phyloP scores from a whole-genome alignment of 495 filamentous ascomycete genomes.

The Tricharina praecox region DNA sequence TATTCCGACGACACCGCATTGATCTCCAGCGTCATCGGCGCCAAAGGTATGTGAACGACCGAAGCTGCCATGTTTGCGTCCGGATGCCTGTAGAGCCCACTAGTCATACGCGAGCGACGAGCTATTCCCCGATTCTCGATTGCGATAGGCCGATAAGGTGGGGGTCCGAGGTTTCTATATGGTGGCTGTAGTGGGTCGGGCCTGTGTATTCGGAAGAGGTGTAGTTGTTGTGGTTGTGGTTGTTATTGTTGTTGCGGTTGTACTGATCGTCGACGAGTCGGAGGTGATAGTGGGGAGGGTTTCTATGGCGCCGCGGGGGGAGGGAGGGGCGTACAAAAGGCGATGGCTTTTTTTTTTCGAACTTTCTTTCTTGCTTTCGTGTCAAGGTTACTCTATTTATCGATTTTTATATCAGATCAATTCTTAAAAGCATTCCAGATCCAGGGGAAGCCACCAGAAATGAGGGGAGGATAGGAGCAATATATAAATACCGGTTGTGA shows the following conservation, averaged over 20 bases:
- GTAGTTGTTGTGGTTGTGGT: too few relatives aligned
- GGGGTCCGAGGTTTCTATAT: too few relatives aligned
- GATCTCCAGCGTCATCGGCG: slow-evolving; percentile 28
- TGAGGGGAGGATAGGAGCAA: slow-evolving; percentile 1
- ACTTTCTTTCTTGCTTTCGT: too few relatives aligned
- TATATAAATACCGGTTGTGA: slow-evolving; percentile 7
- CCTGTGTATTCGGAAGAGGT: too few relatives aligned
- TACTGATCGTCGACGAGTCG: too few relatives aligned
- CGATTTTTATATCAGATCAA: slow-evolving; percentile 4
- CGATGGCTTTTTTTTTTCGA: too few relatives aligned
- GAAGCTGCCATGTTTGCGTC: slow-evolving; percentile 22
- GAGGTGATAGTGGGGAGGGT: neutral
- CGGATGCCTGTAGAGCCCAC: neutral
- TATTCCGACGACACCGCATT: slow-evolving; percentile 27
- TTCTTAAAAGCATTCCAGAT: slow-evolving; percentile 6
- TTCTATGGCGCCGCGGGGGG: neutral
- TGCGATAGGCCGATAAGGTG: neutral
- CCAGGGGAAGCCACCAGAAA: neutral
- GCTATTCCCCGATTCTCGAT: neutral
- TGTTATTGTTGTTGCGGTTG: too few relatives aligned
- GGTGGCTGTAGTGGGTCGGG: too few relatives aligned
- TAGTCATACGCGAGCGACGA: neutral
- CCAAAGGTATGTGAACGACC: slow-evolving; percentile 27
- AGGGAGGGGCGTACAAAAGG: too few relatives aligned
- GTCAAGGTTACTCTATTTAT: slow-evolving; percentile 4